Evolutionary conservation across 371 early-diverging fungal genomes (phyloP).

Genomic region (Mucor velutinosus): DNA sequence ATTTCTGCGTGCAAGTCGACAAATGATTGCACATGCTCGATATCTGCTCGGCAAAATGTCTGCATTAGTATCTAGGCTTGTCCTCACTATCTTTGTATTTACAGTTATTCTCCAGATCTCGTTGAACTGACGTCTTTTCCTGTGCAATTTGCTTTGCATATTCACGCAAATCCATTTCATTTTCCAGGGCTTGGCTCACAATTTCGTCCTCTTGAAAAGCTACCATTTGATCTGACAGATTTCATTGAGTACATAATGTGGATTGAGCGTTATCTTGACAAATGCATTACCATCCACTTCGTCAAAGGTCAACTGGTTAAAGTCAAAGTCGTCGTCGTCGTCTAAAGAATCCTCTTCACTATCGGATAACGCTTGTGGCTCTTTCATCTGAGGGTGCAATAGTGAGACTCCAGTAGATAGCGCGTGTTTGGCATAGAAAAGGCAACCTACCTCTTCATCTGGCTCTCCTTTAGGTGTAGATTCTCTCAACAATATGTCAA

Average conservation of each 20-base stretch:
- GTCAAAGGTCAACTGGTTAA: constrained; percentile 51
- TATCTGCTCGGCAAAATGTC: constrained; percentile 45
- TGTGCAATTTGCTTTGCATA: constrained; percentile 77
- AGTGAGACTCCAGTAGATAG: background rate
- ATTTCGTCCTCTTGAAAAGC: constrained; percentile 80
- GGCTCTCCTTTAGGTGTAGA: background rate
- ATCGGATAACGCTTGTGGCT: background rate
- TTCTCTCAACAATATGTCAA: constrained; percentile 35
- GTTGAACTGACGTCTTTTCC: constrained; percentile 71
- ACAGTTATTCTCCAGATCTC: constrained; percentile 66
- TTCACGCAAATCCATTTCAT: constrained; percentile 87
- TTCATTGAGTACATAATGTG: background rate
- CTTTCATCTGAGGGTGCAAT: background rate
- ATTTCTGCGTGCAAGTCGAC: constrained; percentile 75
- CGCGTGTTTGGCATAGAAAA: background rate
- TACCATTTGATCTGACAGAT: constrained; percentile 53
- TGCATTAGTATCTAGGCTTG: background rate
- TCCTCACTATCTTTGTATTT: background rate
- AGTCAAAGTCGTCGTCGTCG: constrained; percentile 44
- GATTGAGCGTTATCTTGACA: background rate
- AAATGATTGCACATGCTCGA: constrained; percentile 67
- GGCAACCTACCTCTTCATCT: background rate
- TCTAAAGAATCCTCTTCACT: constrained; percentile 13
- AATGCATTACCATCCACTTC: constrained; percentile 54
- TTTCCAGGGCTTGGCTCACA: constrained; percentile 77